phyloP scores from a whole-genome alignment of 1,284 basidiomycete species.

The Tausonia pullulans region DNA sequence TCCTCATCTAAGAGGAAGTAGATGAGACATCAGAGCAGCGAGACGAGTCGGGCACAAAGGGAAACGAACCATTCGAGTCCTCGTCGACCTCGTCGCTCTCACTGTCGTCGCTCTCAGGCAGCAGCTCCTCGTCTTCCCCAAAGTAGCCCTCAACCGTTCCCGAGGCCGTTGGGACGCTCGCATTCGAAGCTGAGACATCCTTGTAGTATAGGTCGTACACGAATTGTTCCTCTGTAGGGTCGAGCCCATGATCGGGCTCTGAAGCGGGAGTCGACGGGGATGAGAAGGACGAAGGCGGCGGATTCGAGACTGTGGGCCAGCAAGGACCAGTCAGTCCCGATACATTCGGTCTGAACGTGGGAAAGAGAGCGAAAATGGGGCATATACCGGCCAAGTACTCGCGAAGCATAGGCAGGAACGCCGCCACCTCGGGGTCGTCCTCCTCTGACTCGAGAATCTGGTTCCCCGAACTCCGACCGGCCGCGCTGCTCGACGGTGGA shows the following conservation, averaged over 20 bases:
- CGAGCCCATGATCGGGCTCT: constrained; percentile 5
- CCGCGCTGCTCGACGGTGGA: too few relatives aligned
- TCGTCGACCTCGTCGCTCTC: constrained; percentile 26
- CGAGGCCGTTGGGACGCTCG: constrained; percentile 3
- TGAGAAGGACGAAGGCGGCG: not conserved
- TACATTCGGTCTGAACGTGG: not conserved
- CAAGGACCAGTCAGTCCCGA: not conserved
- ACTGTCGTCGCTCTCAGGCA: not conserved
- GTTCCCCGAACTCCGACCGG: not conserved
- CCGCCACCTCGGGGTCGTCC: constrained; percentile 27
- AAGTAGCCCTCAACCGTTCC: constrained; percentile 11
- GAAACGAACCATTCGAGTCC: constrained; percentile 29
- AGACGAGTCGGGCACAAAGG: not conserved
- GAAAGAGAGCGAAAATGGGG: not conserved
- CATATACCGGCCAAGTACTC: constrained; percentile 30
- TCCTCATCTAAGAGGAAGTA: constrained; percentile 27
- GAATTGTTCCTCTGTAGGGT: constrained; percentile 23
- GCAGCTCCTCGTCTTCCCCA: not conserved
- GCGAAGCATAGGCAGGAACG: constrained; percentile 34
- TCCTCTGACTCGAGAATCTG: constrained; percentile 19
- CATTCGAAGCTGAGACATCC: constrained; percentile 20
- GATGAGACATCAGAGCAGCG: not conserved
- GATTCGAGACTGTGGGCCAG: not conserved
- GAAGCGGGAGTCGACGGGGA: not conserved
- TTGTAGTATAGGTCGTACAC: constrained; percentile 37